phyloP scores from a whole-genome alignment of 768 basidiomycete species.

The Mycena belliarum region DNA sequence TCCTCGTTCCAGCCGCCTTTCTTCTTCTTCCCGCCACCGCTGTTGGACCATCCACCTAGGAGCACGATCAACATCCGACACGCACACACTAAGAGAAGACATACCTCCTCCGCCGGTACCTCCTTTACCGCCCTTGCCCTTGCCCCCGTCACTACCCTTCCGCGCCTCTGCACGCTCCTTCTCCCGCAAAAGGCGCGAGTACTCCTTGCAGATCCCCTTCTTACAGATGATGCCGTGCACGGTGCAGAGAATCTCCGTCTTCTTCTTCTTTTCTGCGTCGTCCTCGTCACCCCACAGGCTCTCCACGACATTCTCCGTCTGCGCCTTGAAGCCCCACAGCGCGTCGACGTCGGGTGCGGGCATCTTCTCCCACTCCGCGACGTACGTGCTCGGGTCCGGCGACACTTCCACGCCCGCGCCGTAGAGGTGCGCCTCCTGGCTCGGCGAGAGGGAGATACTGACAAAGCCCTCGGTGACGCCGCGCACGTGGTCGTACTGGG shows the following conservation, averaged over 20 bases:
- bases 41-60: not conserved
- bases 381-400: slow-evolving; percentile 23
- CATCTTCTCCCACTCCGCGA: slow-evolving; percentile 28
- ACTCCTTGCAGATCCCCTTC: slow-evolving; percentile 39
- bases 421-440: slow-evolving; percentile 28
- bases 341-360: slow-evolving; percentile 1
- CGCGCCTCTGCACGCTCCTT: slow-evolving; percentile 26
- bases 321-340: not conserved
- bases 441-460: slow-evolving; percentile 26
- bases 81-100: not conserved
- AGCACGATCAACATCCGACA: not conserved
- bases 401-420: slow-evolving; percentile 8
- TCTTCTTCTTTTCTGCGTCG: slow-evolving; percentile 7
- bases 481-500: not conserved
- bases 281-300: slow-evolving; percentile 31
- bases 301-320: slow-evolving; percentile 1
- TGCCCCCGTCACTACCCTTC: no score
- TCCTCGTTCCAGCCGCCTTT: slow-evolving; percentile 8
- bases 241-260: slow-evolving; percentile 27
- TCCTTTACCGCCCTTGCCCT: no score
- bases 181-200: slow-evolving; percentile 30
- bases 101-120: not conserved
- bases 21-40: slow-evolving; percentile 8
- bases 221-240: slow-evolving; percentile 34
- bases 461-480: slow-evolving; percentile 20